Evolutionary conservation across 129 eudicot species (phyloP).

Genomic region (Lactuca saligna): DNA sequence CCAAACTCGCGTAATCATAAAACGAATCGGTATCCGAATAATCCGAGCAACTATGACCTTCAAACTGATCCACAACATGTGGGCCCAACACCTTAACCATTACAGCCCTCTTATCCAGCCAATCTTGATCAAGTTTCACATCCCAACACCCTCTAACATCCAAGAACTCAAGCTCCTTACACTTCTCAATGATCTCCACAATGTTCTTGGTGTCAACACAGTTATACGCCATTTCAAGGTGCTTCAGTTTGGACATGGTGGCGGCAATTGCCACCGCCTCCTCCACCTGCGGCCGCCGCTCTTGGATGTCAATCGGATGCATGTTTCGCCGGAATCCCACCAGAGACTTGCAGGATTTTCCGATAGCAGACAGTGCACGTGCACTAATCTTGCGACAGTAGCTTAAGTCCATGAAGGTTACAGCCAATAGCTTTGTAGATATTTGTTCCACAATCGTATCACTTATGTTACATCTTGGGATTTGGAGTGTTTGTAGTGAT

Average conservation of each 20-base stretch:
- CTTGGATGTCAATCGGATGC: constrained; percentile 55
- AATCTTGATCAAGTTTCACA: constrained; percentile 52
- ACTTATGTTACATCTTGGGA: constrained; percentile 59
- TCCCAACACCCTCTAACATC: constrained; percentile 80
- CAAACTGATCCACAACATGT: constrained; percentile 37
- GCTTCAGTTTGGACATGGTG: constrained; percentile 69
- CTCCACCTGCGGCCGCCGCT: constrained; percentile 50
- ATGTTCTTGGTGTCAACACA: constrained; percentile 45
- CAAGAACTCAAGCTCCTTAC: constrained; percentile 52
- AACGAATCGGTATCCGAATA: constrained; percentile 42
- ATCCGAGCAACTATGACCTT: constrained; percentile 47
- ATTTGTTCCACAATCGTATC: constrained; percentile 54
- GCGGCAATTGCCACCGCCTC: constrained; percentile 70
- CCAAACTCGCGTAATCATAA: constrained; percentile 40
- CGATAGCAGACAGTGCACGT: constrained; percentile 51
- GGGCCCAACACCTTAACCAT: constrained; percentile 60
- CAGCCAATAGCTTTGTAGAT: constrained; percentile 46
- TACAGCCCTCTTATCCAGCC: constrained; percentile 35
- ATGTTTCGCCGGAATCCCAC: constrained; percentile 60
- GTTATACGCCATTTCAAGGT: constrained; percentile 59
- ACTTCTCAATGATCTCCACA: constrained; percentile 46
- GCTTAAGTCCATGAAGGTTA: constrained; percentile 71
- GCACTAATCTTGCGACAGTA: constrained; percentile 53
- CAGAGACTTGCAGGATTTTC: constrained; percentile 56
- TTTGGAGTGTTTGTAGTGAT: constrained; percentile 48